These are phyloP conservation scores for Sarcocystis neurona DNA, from an alignment of 169 alveolate genomes.

Conservation along the genomic window DNA sequence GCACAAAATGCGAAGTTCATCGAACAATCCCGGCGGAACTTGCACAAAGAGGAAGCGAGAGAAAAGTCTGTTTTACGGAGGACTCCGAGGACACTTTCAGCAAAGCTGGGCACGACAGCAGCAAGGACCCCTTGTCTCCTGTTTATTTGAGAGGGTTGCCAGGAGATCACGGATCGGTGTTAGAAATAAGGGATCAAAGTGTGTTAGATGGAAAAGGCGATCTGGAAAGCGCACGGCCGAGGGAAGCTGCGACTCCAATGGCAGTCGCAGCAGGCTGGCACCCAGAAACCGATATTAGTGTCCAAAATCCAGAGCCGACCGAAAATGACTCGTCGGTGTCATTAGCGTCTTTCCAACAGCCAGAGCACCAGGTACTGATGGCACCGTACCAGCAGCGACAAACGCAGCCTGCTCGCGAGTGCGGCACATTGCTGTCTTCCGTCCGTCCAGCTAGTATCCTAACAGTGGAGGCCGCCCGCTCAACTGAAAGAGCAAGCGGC, in stretches of 20 bases:
- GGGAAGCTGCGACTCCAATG: not conserved
- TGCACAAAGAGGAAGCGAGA: too few relatives aligned
- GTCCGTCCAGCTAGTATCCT: too few relatives aligned
- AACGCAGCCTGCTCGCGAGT: not conserved
- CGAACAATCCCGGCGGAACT: too few relatives aligned
- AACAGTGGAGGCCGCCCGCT: too few relatives aligned
- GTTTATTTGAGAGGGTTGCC: conserved; percentile 50
- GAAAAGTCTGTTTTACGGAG: too few relatives aligned
- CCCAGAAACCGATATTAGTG: not conserved
- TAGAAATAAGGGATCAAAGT: conserved; percentile 24
- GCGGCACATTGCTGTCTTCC: too few relatives aligned
- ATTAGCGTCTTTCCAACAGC: not conserved
- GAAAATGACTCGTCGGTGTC: not conserved
- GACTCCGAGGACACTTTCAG: too few relatives aligned
- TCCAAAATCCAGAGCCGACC: not conserved
- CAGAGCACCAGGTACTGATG: not conserved
- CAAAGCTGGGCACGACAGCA: too few relatives aligned
- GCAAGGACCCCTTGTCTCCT: conserved; percentile 27
- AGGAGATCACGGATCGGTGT: conserved; percentile 53
- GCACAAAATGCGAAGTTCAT: too few relatives aligned
- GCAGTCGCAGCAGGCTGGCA: not conserved
- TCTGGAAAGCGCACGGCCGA: not conserved
- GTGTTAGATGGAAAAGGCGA: not conserved
- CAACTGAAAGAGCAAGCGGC: too few relatives aligned
- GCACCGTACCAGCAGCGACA: not conserved